Base-by-base conservation (phyloP, 176 grass and related monocot species). In the Musa beccarii region DNA sequence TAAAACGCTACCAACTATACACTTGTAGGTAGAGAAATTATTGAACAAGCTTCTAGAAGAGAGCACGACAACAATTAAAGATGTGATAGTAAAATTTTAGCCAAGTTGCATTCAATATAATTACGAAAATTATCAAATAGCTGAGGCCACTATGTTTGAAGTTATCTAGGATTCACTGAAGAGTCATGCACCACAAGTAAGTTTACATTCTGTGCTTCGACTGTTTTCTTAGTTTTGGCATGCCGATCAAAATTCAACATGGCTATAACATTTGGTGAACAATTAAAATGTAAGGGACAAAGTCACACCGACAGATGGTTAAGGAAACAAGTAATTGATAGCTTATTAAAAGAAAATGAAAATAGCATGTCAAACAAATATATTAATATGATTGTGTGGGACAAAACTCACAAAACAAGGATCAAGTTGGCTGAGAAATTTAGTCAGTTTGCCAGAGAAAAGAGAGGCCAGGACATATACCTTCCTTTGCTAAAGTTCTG, bases 401-500 rank as follows among this genome's bases (percentile, higher is more conserved):
- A 43, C 34, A 43, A 34, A 34, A 43, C 34, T 43, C 9, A 34
- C 64, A 34, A 29, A 10, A 11, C 22, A 51, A 69, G 29, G 15
- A 2, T 51, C 67, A 50, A 69, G 67, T 17, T 43, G 34, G 34
- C 34, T 43, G 34, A 43, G 34, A 43, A 43, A 43, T 43, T 43
- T 0, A 43, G 34, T 43, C 34, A 43, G 34, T 43, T 43, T 5
- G 34, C 34, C 5, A 43, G 34, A 43, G 34, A 43, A 43, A 43
- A 43, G 4, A 43, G 4, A 43, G 34, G 34, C 34, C 34, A 43
- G 34, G 34, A 50, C 20, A 72, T 77, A 16, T 87, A 99, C 95
- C 88, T 99, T 94, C 95, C 75, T 86, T 51, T 81, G 67, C 12
- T 62, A 73, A 87, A 82, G 91, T 99, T 70, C 79, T 94, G 23